Conservation (phyloP, 805 yeast genomes). For the Yamadazyma scolyti region DNA sequence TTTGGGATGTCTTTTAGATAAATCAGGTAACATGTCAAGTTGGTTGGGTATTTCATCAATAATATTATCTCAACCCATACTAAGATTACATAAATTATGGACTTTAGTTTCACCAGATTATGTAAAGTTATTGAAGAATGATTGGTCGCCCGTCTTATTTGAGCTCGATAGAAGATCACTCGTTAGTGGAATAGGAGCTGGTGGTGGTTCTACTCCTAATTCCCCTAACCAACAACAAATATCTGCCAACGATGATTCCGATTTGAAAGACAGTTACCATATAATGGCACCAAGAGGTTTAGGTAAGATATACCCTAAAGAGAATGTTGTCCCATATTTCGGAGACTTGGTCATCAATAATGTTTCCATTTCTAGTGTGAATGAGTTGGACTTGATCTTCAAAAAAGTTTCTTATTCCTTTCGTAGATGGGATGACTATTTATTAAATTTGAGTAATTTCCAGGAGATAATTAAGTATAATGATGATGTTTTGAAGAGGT, state of each 20-base stretch:
- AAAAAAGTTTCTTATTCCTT: slow-evolving; percentile 69
- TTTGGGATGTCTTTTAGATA: slow-evolving; percentile 73
- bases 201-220: slow-evolving; percentile 5
- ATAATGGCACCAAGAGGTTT: slow-evolving; percentile 86
- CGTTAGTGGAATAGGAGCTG: slow-evolving; percentile 28
- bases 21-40: slow-evolving; percentile 86
- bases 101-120: slow-evolving; percentile 56
- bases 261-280: slow-evolving; percentile 48
- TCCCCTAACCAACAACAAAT: slow-evolving; percentile 6
- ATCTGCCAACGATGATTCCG: not conserved
- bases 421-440: slow-evolving; percentile 78
- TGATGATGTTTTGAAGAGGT: slow-evolving; percentile 36
- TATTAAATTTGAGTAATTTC: slow-evolving; percentile 45
- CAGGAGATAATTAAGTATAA: slow-evolving; percentile 36
- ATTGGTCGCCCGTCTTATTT: slow-evolving; percentile 91
- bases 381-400: slow-evolving; percentile 61
- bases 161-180: slow-evolving; percentile 78
- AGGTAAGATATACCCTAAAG: slow-evolving; percentile 71
- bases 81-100: slow-evolving; percentile 78
- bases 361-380: slow-evolving; percentile 27
- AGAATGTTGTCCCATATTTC: slow-evolving; percentile 81
- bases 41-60: slow-evolving; percentile 90
- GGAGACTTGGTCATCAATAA: slow-evolving; percentile 73
- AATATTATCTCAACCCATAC: slow-evolving; percentile 75
- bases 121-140: slow-evolving; percentile 60